Conservation (phyloP, 2,329 filamentous ascomycete genomes). For the Beauveria sp. region DNA sequence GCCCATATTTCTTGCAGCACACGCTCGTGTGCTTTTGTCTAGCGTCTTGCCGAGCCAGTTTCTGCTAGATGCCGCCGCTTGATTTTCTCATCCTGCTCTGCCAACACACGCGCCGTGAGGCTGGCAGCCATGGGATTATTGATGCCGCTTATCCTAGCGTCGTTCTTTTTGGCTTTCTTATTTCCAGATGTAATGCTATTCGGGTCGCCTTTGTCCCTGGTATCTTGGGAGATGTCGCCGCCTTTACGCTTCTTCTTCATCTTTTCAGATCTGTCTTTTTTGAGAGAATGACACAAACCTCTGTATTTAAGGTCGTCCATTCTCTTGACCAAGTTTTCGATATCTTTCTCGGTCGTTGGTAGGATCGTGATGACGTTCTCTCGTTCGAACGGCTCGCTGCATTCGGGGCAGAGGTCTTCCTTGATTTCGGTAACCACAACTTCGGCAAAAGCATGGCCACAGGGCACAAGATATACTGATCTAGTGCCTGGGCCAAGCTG, state of each 20-base stretch:
- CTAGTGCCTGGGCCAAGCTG: constrained; percentile 72
- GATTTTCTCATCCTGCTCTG: constrained; percentile 76
- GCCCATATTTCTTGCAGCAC: neutral
- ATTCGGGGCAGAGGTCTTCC: constrained; percentile 59
- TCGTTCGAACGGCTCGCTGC: constrained; percentile 63
- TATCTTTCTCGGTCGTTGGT: constrained; percentile 61
- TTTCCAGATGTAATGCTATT: constrained; percentile 43
- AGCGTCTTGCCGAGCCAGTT: constrained; percentile 14
- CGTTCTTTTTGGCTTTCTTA: constrained; percentile 23
- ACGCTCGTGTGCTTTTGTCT: neutral
- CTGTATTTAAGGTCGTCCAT: constrained; percentile 60
- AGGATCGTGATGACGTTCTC: constrained; percentile 81
- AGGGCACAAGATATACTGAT: constrained; percentile 85
- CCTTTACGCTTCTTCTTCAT: constrained; percentile 63
- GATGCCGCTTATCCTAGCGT: constrained; percentile 52
- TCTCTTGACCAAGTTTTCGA: constrained; percentile 58
- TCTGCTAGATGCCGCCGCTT: constrained; percentile 63
- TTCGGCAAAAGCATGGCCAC: constrained; percentile 89
- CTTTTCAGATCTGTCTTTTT: constrained; percentile 60
- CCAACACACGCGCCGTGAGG: constrained; percentile 76
- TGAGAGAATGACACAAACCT: constrained; percentile 78
- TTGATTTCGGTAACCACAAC: constrained; percentile 74
- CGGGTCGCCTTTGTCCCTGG: constrained; percentile 10
- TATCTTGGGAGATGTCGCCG: constrained; percentile 21
- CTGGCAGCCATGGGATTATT: constrained; percentile 83